phyloP scores from a whole-genome alignment of 495 filamentous ascomycete species.

The Emericellopsis terricola region DNA sequence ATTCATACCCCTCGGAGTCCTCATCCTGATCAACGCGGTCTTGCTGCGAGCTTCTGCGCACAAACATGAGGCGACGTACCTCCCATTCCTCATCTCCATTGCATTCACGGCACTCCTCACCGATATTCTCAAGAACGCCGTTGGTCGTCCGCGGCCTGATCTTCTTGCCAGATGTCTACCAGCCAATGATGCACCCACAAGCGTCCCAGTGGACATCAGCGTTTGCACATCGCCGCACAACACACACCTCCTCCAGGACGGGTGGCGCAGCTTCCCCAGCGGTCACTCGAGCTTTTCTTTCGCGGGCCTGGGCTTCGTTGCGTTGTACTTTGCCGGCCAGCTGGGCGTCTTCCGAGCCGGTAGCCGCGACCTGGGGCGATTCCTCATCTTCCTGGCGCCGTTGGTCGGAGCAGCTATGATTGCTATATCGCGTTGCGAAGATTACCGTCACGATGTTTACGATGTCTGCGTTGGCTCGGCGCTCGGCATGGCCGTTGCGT shows the following conservation, averaged over 20 bases:
- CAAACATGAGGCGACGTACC: slow-evolving; percentile 70
- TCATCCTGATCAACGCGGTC: slow-evolving; percentile 46
- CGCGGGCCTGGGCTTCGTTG: slow-evolving; percentile 65
- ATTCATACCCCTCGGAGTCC: slow-evolving; percentile 43
- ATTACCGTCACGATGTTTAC: slow-evolving; percentile 89
- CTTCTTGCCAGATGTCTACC: slow-evolving; percentile 80
- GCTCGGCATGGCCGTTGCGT: slow-evolving; percentile 56
- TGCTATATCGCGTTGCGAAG: slow-evolving; percentile 76
- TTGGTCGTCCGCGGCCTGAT: slow-evolving; percentile 82
- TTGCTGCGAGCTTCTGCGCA: slow-evolving; percentile 44
- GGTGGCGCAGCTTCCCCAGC: slow-evolving; percentile 83
- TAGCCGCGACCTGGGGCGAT: slow-evolving; percentile 38
- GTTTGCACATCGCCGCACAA: slow-evolving; percentile 60
- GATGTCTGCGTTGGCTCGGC: slow-evolving; percentile 67
- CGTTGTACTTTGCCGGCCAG: slow-evolving; percentile 64
- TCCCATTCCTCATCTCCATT: slow-evolving; percentile 61
- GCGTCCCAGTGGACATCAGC: slow-evolving; percentile 51
- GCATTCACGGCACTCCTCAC: slow-evolving; percentile 70
- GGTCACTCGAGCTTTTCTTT: slow-evolving; percentile 83
- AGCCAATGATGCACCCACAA: slow-evolving; percentile 36
- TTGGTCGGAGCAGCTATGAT: slow-evolving; percentile 70
- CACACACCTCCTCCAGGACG: slow-evolving; percentile 70
- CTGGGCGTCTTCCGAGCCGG: slow-evolving; percentile 54
- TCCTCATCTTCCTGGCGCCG: slow-evolving; percentile 48
- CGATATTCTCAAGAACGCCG: slow-evolving; percentile 80